Conservation (phyloP, 148 eudicot species). For the Chenopodium berlandieri region DNA sequence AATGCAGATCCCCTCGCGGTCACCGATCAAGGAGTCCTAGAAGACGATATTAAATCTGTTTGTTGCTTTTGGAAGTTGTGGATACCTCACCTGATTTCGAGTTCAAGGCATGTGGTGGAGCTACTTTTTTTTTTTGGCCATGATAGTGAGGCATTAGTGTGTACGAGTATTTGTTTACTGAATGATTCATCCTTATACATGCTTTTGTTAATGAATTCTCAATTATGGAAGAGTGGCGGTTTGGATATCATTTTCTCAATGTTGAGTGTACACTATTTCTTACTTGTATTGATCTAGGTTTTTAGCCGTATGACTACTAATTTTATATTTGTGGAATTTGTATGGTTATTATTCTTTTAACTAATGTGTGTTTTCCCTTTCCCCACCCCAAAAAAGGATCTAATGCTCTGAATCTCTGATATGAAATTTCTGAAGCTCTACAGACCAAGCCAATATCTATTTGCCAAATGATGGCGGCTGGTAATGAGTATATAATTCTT, state of each 20-base stretch:
- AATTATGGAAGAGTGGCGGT: slow-evolving; percentile 9
- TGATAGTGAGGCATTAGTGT: neutral
- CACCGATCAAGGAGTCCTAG: slow-evolving; percentile 74
- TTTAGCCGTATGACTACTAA: neutral
- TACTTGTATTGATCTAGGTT: slow-evolving; percentile 4
- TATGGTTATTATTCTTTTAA: neutral
- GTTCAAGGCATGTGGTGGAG: neutral
- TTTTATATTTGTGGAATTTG: neutral
- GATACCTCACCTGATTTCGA: slow-evolving; percentile 10
- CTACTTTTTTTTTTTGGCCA: neutral
- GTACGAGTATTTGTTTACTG: neutral
- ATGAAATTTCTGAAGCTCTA: neutral
- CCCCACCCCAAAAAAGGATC: neutral
- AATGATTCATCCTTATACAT: slow-evolving; percentile 1
- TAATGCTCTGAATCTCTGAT: neutral
- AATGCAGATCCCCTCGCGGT: slow-evolving; percentile 61
- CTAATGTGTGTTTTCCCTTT: too few species aligned
- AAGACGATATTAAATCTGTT: slow-evolving; percentile 49
- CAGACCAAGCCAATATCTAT: neutral
- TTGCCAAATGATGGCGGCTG: too few species aligned
- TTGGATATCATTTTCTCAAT: neutral
- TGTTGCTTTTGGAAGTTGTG: slow-evolving; percentile 20
- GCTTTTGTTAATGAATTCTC: neutral
- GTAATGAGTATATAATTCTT: too few species aligned
- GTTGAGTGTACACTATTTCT: slow-evolving; percentile 9